Conservation (phyloP, 2,329 filamentous ascomycete genomes). For the Aureobasidium mangrovei region DNA sequence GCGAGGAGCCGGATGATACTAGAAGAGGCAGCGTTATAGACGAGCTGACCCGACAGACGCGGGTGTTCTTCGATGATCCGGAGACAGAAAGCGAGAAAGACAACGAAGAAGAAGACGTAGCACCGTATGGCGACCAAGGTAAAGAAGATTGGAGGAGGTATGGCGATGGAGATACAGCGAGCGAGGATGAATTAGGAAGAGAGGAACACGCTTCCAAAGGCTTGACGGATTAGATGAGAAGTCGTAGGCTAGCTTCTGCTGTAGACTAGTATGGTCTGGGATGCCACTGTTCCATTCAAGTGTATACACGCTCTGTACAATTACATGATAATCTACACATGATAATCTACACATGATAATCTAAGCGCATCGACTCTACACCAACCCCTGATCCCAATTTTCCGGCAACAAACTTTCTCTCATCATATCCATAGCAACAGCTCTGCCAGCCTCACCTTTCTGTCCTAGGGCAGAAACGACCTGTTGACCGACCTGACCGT, state of each 20-base stretch:
- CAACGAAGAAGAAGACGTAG: conserved; percentile 13
- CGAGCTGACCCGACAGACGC: conserved; percentile 38
- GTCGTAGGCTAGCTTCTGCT: neutral
- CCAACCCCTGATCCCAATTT: conserved; percentile 8
- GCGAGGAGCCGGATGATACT: conserved; percentile 8
- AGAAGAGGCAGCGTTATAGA: conserved; percentile 30
- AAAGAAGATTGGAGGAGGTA: neutral
- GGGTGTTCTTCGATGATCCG: conserved; percentile 39
- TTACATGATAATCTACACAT: too few species aligned
- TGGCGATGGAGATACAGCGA: conserved; percentile 11
- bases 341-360: too few species aligned
- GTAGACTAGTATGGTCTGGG: neutral
- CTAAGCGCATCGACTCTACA: neutral
- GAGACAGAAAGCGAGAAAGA: conserved; percentile 23
- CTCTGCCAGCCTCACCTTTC: neutral
- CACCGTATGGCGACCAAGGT: neutral
- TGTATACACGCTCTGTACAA: too few species aligned
- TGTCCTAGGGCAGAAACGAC: neutral
- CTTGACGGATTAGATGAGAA: neutral
- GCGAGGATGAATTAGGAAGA: conserved; percentile 5
- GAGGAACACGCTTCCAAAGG: neutral
- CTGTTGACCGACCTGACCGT: neutral
- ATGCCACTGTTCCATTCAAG: too few species aligned
- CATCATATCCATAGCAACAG: conserved; percentile 12
- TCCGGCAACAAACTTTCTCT: conserved; percentile 9